Evolutionary conservation across 2,329 filamentous ascomycete species (phyloP).

Genomic region (Dothiorella sarmentorum): DNA sequence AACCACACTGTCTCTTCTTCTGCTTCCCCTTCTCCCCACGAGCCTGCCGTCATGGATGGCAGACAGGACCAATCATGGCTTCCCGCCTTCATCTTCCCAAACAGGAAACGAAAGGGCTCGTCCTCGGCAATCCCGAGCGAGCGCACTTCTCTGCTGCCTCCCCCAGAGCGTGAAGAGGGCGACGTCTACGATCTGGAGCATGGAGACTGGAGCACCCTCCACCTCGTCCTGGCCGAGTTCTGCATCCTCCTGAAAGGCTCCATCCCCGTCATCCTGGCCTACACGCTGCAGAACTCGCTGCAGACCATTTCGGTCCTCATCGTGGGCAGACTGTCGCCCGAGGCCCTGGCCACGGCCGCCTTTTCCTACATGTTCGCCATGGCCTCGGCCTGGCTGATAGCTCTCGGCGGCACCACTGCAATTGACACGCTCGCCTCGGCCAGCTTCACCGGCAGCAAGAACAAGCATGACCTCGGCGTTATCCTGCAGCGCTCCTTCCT

Average conservation of each 20-base stretch:
- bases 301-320: constrained; percentile 81
- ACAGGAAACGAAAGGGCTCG: constrained; percentile 21
- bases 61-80: constrained; percentile 28
- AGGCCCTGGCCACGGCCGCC: constrained; percentile 75
- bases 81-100: constrained; percentile 24
- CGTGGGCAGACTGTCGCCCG: constrained; percentile 73
- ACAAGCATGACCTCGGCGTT: constrained; percentile 74
- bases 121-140: constrained; percentile 31
- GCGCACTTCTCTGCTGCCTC: constrained; percentile 42
- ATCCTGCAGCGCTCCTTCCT: constrained; percentile 74
- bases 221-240: constrained; percentile 56
- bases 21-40: not conserved
- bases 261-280: constrained; percentile 76
- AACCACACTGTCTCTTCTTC: not conserved
- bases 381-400: constrained; percentile 83
- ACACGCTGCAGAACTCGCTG: constrained; percentile 79
- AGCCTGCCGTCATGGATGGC: constrained; percentile 14
- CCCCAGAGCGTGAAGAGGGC: constrained; percentile 38
- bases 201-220: constrained; percentile 31
- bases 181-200: constrained; percentile 40
- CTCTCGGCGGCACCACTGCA: constrained; percentile 78
- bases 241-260: constrained; percentile 66
- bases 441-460: constrained; percentile 74
- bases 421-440: constrained; percentile 81
- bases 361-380: constrained; percentile 95